Evolutionary conservation across 1,284 basidiomycete species (phyloP).

Genomic region (Fistulina hepatica): DNA sequence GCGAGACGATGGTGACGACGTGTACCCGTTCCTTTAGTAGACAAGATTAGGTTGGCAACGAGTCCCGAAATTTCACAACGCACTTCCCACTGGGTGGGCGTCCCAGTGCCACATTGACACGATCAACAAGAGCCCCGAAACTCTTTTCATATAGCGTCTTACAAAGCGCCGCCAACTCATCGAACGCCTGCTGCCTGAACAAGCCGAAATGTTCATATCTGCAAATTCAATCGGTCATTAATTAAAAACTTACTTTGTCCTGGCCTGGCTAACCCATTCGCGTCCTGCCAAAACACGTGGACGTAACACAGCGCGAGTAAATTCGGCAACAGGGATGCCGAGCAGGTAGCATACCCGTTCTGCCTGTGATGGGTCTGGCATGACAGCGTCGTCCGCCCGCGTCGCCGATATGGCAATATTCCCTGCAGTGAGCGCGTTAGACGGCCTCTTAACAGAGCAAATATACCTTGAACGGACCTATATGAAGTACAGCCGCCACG

Average conservation of each 20-base stretch:
- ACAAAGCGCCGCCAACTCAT: slow-evolving; percentile 87
- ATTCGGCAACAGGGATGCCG: slow-evolving; percentile 84
- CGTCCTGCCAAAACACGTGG: slow-evolving; percentile 90
- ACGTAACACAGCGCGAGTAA: slow-evolving; percentile 78
- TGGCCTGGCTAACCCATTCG: slow-evolving; percentile 93
- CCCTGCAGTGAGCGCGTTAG: no score
- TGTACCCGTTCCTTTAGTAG: no score
- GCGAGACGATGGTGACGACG: slow-evolving; percentile 87
- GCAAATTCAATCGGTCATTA: no score
- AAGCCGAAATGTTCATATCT: no score
- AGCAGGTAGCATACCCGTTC: slow-evolving; percentile 92
- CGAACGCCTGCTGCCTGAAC: slow-evolving; percentile 87
- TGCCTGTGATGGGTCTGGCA: slow-evolving; percentile 72
- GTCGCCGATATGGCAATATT: slow-evolving; percentile 83
- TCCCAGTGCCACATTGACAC: slow-evolving; percentile 91
- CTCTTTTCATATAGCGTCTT: slow-evolving; percentile 98
- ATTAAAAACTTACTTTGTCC: no score
- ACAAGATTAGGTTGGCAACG: no score
- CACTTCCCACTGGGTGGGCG: no score
- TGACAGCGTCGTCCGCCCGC: slow-evolving; percentile 80
- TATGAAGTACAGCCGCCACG: slow-evolving; percentile 87
- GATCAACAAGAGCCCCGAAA: slow-evolving; percentile 88
- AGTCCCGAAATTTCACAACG: no score
- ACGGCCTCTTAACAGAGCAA: no score
- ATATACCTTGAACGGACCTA: no score